Base-by-base conservation (phyloP, 352 stramenopile genomes). In the Plasmopara muralis region DNA sequence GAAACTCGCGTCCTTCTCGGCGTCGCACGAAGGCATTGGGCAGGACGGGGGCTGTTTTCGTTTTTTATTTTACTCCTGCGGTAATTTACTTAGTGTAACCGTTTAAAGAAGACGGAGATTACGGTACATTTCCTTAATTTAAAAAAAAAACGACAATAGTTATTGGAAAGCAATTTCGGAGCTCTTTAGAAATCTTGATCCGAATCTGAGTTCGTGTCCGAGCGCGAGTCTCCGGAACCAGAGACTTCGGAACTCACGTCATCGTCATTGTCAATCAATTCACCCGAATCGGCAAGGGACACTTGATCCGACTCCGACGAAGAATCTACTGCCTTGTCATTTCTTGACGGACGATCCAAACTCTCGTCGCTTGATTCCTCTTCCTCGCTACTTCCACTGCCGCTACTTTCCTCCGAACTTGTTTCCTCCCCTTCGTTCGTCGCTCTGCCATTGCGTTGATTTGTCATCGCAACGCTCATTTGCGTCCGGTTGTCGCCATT, bases 201-300 rank as follows among this genome's bases (percentile, higher is more conserved):
- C n/a, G 78, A 90, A 50, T 90, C 83, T 29, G 74, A 89, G 51
- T 81, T 83, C 5, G 73, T 85, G 33, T 81, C 77, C n/a, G 78
- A 87, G 16, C 67, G 74, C 6, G 31, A 35, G 31, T 12, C 31
- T 35, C 55, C 66, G 9, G 64, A 69, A 1, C 59, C 61, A 31
- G 47, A 35, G 31, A 35, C 65, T 40, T 81, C 77, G n/a, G 64
- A 72, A 35, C 70, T 76, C 0, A 74, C 6, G 42, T 77, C 79
- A 62, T 94, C 84, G 56, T 92, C 77, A 47, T 93, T 89, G 63
- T 86, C 82, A 50, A 90, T 89, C 25, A 90, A 67, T 49, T 92
- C 79, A 0, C 68, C 77, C 43, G 83, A 93, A 57, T 93, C 83
- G 34, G 83, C 83, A 53, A 93, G 58, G 4, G 83, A 93, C 5